phyloP scores from a whole-genome alignment of 768 basidiomycete species.

The Nidula microcarpa region DNA sequence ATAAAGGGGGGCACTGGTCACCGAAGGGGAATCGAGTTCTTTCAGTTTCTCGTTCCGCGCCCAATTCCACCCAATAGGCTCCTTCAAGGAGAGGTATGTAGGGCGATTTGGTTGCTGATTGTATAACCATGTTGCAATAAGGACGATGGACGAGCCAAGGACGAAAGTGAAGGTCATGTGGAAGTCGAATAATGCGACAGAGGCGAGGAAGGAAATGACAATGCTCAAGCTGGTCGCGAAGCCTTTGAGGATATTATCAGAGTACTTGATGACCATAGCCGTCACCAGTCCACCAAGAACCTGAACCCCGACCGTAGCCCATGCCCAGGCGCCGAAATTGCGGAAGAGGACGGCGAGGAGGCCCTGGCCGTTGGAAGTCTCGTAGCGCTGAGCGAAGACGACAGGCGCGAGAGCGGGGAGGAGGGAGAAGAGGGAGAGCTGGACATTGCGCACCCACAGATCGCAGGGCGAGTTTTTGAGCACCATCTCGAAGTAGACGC shows the following conservation, averaged over 20 bases:
- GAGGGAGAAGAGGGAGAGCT: constrained; percentile 91
- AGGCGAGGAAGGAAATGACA: constrained; percentile 91
- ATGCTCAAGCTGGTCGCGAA: constrained; percentile 95
- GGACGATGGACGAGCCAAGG: constrained; percentile 78
- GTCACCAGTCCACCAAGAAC: constrained; percentile 91
- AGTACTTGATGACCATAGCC: constrained; percentile 92
- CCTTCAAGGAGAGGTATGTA: constrained; percentile 5
- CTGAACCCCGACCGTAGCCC: constrained; percentile 85
- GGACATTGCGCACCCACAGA: constrained; percentile 96
- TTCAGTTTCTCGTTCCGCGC: constrained; percentile 20
- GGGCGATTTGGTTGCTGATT: constrained; percentile 56
- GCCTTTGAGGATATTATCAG: constrained; percentile 89
- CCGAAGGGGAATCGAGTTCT: constrained; percentile 12
- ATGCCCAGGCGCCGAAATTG: constrained; percentile 89
- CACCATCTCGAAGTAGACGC: constrained; percentile 98
- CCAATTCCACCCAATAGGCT: constrained; percentile 11
- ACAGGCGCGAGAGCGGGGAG: constrained; percentile 84
- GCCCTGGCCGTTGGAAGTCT: constrained; percentile 21
- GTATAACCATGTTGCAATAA: constrained; percentile 90
- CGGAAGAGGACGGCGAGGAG: constrained; percentile 59
- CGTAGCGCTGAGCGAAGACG: constrained; percentile 43
- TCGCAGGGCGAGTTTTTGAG: constrained; percentile 86
- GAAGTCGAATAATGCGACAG: constrained; percentile 88
- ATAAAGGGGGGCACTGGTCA: constrained; percentile 9
- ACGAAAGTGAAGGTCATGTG: constrained; percentile 83